These are phyloP conservation scores for Blastobotrys muscicola DNA, from an alignment of 805 yeast genomes.

Conservation along the genomic window DNA sequence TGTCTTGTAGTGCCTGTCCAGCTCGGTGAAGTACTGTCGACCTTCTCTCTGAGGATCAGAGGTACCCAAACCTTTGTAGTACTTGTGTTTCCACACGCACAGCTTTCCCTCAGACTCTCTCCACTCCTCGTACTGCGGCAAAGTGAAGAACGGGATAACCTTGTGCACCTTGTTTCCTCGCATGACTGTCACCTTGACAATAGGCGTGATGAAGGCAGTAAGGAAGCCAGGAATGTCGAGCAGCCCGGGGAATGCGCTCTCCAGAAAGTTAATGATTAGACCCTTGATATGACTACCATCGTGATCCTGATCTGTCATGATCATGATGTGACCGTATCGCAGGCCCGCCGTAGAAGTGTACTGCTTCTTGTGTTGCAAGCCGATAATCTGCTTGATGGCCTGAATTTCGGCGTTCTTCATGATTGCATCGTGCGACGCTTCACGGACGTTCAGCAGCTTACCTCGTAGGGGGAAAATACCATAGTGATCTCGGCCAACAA, in stretches of 20 bases:
- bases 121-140: constrained; percentile 96
- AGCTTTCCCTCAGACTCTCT: constrained; percentile 68
- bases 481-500: constrained; percentile 89
- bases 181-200: constrained; percentile 77
- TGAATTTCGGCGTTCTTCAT: constrained; percentile 89
- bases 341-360: constrained; percentile 66
- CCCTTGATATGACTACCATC: constrained; percentile 99
- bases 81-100: constrained; percentile 84
- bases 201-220: constrained; percentile 92
- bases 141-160: constrained; percentile 70
- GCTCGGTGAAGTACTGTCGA: constrained; percentile 75
- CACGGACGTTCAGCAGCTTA: constrained; percentile 89
- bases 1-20: constrained; percentile 76
- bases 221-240: constrained; percentile 84
- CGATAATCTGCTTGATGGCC: constrained; percentile 91
- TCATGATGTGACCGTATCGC: constrained; percentile 95
- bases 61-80: constrained; percentile 98
- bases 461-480: constrained; percentile 96
- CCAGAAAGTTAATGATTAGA: constrained; percentile 83
- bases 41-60: constrained; percentile 66
- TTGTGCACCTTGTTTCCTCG: constrained; percentile 34
- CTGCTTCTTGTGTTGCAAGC: constrained; percentile 82
- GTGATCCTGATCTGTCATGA: constrained; percentile 99
- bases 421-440: constrained; percentile 93
- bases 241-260: constrained; percentile 89